Evolutionary conservation across 139 green algal genomes (phyloP), one percentile per base, ranked within the genome.

Genomic region (Micractinium conductrix): DNA sequence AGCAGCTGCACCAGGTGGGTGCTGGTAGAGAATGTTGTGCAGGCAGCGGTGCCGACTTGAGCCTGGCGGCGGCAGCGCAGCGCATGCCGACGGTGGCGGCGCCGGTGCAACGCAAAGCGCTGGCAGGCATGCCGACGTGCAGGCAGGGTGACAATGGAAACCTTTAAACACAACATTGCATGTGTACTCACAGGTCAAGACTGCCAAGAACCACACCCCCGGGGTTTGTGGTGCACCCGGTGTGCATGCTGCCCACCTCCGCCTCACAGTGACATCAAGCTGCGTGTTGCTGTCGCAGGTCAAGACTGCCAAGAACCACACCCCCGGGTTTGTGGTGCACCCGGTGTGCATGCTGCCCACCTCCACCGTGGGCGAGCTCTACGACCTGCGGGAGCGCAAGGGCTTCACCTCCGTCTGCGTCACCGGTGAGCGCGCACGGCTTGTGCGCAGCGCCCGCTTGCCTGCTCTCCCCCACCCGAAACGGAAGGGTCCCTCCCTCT

Each of bases 1-100:
- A 99, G 90, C 97, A 99, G 92, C 88, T 95, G 22, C 69, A 79
- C 37, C 50, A 93, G n/a, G 93, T 98, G 55, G 65, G 75, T 43
- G 33, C 33, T 73, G 65, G 26, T 21, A 65, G 55, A 21, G 14
- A 65, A 26, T 21, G 37, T 37, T 37, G n/a, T 74, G 67, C 69
- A 24, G 30, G 70, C 21, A 10, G 50, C 50, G 69, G 35, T 43
- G 67, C 67, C 5, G 33, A 28, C 6, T 17, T 12, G 21, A 24
- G 48, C n/a, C n/a, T n/a, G n/a, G n/a, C n/a, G n/a, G n/a, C n/a
- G n/a, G n/a, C n/a, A n/a, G n/a, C n/a, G n/a, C n/a, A n/a, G n/a
- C n/a, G n/a, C n/a, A n/a, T n/a, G n/a, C n/a, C n/a, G n/a, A n/a
- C n/a, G n/a, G n/a, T n/a, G n/a, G n/a, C n/a, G n/a, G n/a, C n/a